Evolutionary conservation across 1,284 basidiomycete species (phyloP), one percentile per base, ranked within the genome.

Genomic region (Leccinum ponderosum): DNA sequence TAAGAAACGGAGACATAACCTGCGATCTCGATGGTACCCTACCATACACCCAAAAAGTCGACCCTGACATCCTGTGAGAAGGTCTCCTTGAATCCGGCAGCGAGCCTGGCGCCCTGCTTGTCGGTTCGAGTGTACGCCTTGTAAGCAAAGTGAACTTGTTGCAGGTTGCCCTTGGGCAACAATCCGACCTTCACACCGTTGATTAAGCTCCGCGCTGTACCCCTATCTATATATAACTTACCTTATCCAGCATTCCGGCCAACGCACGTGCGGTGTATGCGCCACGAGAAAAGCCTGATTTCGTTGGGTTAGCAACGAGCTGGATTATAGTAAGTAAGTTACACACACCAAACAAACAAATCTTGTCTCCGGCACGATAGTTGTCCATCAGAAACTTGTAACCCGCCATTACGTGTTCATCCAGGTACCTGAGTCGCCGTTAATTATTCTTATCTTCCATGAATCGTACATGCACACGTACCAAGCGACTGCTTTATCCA

Each of bases 241-340:
- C 83, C 73, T 76, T 87, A 63, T 76, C 65, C 22, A 86, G 71
- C 74, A 89, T 82, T 12, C 90, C 90, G 33, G 85, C 90, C 25
- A 93, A 76, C 8, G 89, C 88, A 42, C 90, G 80, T 31, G 90
- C 90, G 4, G 87, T 91, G 66, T 91, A 92, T 12, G 91, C 87
- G 2, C 90, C 90, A 31, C 90, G 82, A 56, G 87, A 90, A 68
- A 92, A 92, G 0, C 89, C 87, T 87, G 59, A 7, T 11, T 25
- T 33, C 6, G 42, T 44, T 53, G 50, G 15, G 44, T 70, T 17
- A 65, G 53, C 27, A 55, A 3, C 7, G 25, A 44, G 12, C 15
- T 6, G 4, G 5, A 20, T 50, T 8, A 17, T 52, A 42, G 48
- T 25, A 7, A 44, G 17, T 44, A 6, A 6, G 33, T 17, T n/a